Conservation (phyloP, 768 basidiomycete species). For the Tulasnella sp. region DNA sequence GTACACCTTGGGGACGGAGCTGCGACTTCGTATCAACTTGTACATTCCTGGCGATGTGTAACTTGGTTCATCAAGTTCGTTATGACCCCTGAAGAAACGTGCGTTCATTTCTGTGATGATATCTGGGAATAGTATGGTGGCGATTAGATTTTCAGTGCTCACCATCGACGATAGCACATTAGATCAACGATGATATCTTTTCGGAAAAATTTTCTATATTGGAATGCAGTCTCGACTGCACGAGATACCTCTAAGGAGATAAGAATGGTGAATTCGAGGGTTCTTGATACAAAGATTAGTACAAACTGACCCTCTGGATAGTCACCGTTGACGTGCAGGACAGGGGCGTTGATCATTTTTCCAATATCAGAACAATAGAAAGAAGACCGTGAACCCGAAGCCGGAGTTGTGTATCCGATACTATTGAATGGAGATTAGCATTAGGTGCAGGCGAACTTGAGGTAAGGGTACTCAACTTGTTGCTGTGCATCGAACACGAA, state of each 20-base stretch:
- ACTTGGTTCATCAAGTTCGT: slow-evolving; percentile 75
- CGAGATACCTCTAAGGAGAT: slow-evolving; percentile 53
- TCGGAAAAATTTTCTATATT: slow-evolving; percentile 74
- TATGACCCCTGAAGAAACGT: slow-evolving; percentile 50
- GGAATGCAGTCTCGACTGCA: slow-evolving; percentile 79
- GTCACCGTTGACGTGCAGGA: slow-evolving; percentile 87
- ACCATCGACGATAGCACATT: slow-evolving; percentile 79
- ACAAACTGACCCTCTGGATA: slow-evolving; percentile 53
- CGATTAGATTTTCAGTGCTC: slow-evolving; percentile 20
- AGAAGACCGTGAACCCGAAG: slow-evolving; percentile 69
- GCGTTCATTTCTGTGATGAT: too few species aligned
- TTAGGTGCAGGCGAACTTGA: slow-evolving; percentile 35
- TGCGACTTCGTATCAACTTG: slow-evolving; percentile 63
- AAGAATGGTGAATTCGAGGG: not conserved
- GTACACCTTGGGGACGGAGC: slow-evolving; percentile 68
- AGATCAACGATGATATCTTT: slow-evolving; percentile 87
- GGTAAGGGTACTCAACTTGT: slow-evolving; percentile 25
- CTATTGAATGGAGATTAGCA: slow-evolving; percentile 28
- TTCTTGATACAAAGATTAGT: not conserved
- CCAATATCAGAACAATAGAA: slow-evolving; percentile 79
- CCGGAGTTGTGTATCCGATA: slow-evolving; percentile 87
- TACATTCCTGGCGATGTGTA: slow-evolving; percentile 91
- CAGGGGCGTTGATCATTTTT: slow-evolving; percentile 82
- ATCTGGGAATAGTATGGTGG: too few species aligned
- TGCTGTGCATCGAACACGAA: slow-evolving; percentile 18